Evolutionary conservation across 1,284 basidiomycete genomes (phyloP).

Genomic region (Hemileia vastatrix): DNA sequence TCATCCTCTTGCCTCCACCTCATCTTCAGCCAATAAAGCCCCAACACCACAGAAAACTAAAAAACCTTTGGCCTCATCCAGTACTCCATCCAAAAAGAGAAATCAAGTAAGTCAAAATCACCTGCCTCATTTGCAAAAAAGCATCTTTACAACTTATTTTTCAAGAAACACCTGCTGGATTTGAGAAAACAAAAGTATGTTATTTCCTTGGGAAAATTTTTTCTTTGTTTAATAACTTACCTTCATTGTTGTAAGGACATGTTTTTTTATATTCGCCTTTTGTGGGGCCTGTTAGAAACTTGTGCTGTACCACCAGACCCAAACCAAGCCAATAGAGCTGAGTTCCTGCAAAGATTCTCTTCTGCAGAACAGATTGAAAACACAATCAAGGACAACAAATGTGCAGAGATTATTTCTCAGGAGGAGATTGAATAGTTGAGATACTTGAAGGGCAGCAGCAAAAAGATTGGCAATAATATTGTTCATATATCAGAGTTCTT

Average conservation of each 20-base stretch:
- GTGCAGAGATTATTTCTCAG: not conserved
- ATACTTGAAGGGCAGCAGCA: not conserved
- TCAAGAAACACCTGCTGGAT: no score
- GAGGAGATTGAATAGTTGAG: not conserved
- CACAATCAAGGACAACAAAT: not conserved
- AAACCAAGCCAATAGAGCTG: not conserved
- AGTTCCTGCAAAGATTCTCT: conserved; percentile 4
- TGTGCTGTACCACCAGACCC: not conserved
- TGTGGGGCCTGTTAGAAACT: not conserved
- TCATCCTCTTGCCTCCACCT: no score
- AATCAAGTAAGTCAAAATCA: no score
- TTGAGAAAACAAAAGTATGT: no score
- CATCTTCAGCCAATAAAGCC: no score
- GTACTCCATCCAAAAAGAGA: no score
- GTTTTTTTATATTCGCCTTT: conserved; percentile 6
- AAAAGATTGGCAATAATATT: conserved; percentile 1
- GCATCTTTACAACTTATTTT: no score
- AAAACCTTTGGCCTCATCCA: no score
- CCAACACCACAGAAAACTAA: no score
- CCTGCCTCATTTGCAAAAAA: no score
- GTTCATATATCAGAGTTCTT: conserved; percentile 5
- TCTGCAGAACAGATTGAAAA: not conserved
- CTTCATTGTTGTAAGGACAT: not conserved
- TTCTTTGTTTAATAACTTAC: no score
- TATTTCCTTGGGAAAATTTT: no score